These are phyloP conservation scores for Protomyces inundatus DNA, from an alignment of 1,139 yeast species.

Conservation along the genomic window DNA sequence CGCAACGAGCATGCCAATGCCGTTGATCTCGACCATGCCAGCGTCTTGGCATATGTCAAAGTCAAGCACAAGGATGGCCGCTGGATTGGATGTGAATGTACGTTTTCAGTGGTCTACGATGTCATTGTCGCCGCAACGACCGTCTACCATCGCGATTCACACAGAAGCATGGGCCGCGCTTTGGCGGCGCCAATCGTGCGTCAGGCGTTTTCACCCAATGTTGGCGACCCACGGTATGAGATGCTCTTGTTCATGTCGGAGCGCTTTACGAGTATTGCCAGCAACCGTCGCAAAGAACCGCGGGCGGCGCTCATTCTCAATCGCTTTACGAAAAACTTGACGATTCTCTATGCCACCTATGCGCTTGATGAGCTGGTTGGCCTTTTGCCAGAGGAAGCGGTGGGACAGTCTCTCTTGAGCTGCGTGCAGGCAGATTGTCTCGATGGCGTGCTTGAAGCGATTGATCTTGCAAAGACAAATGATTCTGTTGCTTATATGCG, in stretches of 20 bases:
- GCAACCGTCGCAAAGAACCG: slow-evolving; percentile 19
- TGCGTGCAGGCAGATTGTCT: slow-evolving; percentile 27
- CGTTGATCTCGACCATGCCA: slow-evolving; percentile 25
- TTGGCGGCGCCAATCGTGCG: slow-evolving; percentile 27
- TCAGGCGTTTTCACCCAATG: slow-evolving; percentile 8
- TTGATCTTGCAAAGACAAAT: slow-evolving; percentile 30
- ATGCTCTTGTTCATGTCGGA: slow-evolving; percentile 22
- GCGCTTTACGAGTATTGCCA: slow-evolving; percentile 6
- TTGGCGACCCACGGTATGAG: slow-evolving; percentile 14
- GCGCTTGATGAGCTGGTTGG: slow-evolving; percentile 22
- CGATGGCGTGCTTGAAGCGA: slow-evolving; percentile 27
- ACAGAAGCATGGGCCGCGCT: slow-evolving; percentile 1
- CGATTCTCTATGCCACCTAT: slow-evolving; percentile 30
- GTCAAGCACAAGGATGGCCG: slow-evolving; percentile 12
- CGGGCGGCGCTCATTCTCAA: slow-evolving; percentile 31
- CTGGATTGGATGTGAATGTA: slow-evolving; percentile 28
- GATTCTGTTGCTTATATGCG: slow-evolving; percentile 30
- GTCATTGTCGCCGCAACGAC: slow-evolving; percentile 28
- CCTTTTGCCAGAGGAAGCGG: slow-evolving; percentile 11
- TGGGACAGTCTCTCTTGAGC: slow-evolving; percentile 26
- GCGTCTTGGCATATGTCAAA: slow-evolving; percentile 14
- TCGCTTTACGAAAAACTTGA: slow-evolving; percentile 25
- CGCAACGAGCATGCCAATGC: slow-evolving; percentile 3
- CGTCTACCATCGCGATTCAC: slow-evolving; percentile 19
- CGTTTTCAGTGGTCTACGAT: slow-evolving; percentile 28